phyloP scores from a whole-genome alignment of 2,329 filamentous ascomycete genomes.

The Chaetomium sp. region DNA sequence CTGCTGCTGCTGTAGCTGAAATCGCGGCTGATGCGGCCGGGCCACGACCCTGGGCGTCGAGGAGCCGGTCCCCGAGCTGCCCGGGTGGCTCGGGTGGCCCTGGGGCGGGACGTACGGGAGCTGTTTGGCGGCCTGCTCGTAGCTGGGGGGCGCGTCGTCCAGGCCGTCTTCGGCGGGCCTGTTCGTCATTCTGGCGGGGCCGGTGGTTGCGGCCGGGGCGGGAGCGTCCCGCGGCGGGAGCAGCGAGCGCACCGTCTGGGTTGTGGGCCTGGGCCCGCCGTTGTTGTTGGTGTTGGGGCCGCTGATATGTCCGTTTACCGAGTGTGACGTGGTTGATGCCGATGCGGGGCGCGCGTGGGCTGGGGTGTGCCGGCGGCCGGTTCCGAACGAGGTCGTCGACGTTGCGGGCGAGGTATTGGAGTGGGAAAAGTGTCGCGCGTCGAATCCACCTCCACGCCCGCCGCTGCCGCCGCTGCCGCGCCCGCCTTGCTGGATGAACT shows the following conservation, averaged over 20 bases:
- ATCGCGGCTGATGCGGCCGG: not conserved
- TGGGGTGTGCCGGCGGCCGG: not conserved
- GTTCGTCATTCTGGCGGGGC: conserved; percentile 34
- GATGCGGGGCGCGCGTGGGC: conserved; percentile 6
- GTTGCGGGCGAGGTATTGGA: conserved; percentile 21
- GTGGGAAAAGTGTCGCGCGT: not conserved
- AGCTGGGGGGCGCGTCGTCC: conserved; percentile 59
- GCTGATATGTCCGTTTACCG: conserved; percentile 6
- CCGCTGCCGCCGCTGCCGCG: conserved; percentile 11
- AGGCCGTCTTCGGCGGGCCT: conserved; percentile 44
- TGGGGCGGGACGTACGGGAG: conserved; percentile 55
- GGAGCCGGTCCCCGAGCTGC: too few species aligned
- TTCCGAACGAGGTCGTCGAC: not conserved
- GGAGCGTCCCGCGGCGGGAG: conserved; percentile 43
- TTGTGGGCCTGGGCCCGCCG: conserved; percentile 24
- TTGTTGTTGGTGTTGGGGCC: conserved; percentile 5
- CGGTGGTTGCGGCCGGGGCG: conserved; percentile 37
- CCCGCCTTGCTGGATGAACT: conserved; percentile 65
- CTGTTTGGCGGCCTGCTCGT: conserved; percentile 58
- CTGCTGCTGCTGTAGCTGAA: not conserved
- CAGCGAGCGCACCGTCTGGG: conserved; percentile 49
- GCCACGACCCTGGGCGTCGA: too few species aligned
- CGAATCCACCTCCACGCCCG: conserved; percentile 20
- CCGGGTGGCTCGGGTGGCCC: conserved; percentile 54
- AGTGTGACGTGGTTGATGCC: not conserved